These are phyloP conservation scores for Ogataea zsoltii DNA, from an alignment of 805 yeast genomes.

Conservation along the genomic window DNA sequence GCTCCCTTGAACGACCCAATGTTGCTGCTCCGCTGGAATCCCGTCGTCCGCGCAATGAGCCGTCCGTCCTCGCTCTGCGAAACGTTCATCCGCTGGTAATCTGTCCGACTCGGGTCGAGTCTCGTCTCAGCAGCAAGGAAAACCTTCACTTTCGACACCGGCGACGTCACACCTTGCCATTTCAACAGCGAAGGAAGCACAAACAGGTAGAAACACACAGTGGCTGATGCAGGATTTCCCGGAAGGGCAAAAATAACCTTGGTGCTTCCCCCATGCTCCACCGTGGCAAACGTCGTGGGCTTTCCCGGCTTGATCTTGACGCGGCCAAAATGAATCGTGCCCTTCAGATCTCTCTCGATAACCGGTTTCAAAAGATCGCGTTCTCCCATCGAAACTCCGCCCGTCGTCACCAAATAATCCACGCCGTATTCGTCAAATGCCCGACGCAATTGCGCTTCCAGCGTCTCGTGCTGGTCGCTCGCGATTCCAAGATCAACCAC, in stretches of 20 bases:
- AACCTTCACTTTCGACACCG: conserved; percentile 38
- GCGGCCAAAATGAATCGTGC: conserved; percentile 52
- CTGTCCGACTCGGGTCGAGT: conserved; percentile 50
- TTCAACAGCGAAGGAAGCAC: conserved; percentile 46
- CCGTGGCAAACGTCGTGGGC: conserved; percentile 58
- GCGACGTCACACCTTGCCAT: conserved; percentile 34
- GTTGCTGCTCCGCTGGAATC: conserved; percentile 52
- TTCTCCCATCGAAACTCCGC: conserved; percentile 65
- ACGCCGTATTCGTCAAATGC: conserved; percentile 31
- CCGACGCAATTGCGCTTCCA: conserved; percentile 27
- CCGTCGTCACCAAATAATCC: conserved; percentile 51
- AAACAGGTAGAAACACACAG: conserved; percentile 48
- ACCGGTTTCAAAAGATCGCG: conserved; percentile 51
- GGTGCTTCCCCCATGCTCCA: conserved; percentile 22
- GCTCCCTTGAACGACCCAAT: conserved; percentile 49
- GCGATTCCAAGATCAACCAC: conserved; percentile 53
- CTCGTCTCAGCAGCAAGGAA: conserved; percentile 32
- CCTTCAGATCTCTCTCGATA: conserved; percentile 42
- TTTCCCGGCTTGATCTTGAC: conserved; percentile 63
- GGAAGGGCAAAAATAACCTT: conserved; percentile 51
- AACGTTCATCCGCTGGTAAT: conserved; percentile 47
- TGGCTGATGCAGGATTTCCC: conserved; percentile 58
- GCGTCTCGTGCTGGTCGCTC: conserved; percentile 36
- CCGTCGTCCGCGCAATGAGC: conserved; percentile 44
- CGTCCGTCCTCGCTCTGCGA: conserved; percentile 27